Evolutionary conservation across 768 basidiomycete species (phyloP), one percentile per base, ranked within the genome.

Genomic region (Cytidiella melzeri): DNA sequence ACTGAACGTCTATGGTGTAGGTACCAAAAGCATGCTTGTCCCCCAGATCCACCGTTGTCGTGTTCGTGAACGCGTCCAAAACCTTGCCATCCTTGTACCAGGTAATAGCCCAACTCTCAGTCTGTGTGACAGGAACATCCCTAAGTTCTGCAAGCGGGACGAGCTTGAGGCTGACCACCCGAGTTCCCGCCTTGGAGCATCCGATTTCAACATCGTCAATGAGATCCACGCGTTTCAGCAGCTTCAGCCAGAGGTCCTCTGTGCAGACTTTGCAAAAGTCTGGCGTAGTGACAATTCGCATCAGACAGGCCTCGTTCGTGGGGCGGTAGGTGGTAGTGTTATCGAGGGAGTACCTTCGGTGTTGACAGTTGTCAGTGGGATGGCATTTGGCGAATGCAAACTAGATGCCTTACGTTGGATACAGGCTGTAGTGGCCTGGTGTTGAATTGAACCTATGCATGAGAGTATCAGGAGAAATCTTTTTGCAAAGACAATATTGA

Each of bases 231-330:
- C 74, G 74, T 38, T 65, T 63, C 6, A 88, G 72, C 19, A 88
- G 76, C 15, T 78, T 71, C 41, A 78, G 65, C 87, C 88, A 90
- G 26, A 90, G 77, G 4, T 76, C 84, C 55, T 90, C 88, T 12
- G 76, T 57, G 59, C 88, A 91, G 44, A 78, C 81, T 54, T 72
- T 79, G 72, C 88, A 90, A 61, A 90, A 85, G 59, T 84, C 77
- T 47, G 85, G 81, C 0, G 75, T 72, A 24, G 75, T 80, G 37
- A 87, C 81, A 46, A 69, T 67, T 37, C 88, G 84, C 88, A 91
- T 90, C 41, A 90, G 77, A 61, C 88, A 90, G 62, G 81, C 84
- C 52, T 87, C 81, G 55, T 88, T 87, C 2, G 87, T 90, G 3
- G 88, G 88, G n/a, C 88, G 77, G 64, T 84, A 90, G 3, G 77